Percentiles rank a stretch among this genome's conserved stretches.
Conservation (phyloP, 768 basidiomycete genomes). For the Naganishia randhawae region DNA sequence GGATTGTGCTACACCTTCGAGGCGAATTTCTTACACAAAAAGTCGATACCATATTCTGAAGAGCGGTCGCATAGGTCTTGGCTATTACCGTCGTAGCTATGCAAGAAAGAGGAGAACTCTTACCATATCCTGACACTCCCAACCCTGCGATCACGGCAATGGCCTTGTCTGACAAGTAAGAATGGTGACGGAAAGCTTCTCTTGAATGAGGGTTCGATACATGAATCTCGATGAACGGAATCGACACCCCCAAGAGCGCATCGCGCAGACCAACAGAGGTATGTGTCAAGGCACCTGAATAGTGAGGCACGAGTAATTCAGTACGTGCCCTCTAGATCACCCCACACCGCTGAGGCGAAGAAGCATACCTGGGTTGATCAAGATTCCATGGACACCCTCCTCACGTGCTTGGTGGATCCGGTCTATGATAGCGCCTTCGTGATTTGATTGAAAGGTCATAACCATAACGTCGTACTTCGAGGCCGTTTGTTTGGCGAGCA, state of each 20-base stretch:
- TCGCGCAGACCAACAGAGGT: slow-evolving; percentile 39
- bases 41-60: slow-evolving; percentile 22
- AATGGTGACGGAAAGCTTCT: slow-evolving; percentile 39
- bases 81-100: background rate
- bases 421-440: slow-evolving; percentile 41
- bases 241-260: slow-evolving; percentile 34
- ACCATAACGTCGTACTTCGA: slow-evolving; percentile 27
- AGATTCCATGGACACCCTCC: slow-evolving; percentile 39
- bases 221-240: slow-evolving; percentile 43
- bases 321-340: background rate
- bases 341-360: background rate
- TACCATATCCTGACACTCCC: slow-evolving; percentile 29
- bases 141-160: slow-evolving; percentile 33
- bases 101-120: background rate
- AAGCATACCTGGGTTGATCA: slow-evolving; percentile 35
- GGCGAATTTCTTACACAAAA: slow-evolving; percentile 10
- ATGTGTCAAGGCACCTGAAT: slow-evolving; percentile 37
- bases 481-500: slow-evolving; percentile 28
- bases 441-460: slow-evolving; percentile 38
- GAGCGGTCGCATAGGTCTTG: background rate
- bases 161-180: slow-evolving; percentile 40
- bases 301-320: background rate
- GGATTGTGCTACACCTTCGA: background rate
- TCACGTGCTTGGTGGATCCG: slow-evolving; percentile 37
- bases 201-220: slow-evolving; percentile 38